Conservation (phyloP, 805 yeast species). For the Ogataea pilisensis region DNA sequence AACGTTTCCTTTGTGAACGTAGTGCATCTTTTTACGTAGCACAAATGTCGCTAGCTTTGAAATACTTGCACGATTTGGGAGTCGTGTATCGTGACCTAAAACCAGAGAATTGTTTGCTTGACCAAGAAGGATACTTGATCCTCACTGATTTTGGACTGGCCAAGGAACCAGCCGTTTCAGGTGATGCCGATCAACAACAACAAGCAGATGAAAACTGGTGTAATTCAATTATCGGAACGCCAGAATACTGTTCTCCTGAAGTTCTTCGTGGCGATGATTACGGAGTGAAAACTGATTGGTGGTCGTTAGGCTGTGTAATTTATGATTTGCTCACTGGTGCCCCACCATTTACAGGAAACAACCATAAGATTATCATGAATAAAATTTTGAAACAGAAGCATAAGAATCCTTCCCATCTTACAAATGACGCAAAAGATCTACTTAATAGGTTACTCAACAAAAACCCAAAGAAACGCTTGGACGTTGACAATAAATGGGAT, state of each 20-base stretch:
- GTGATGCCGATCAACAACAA: slow-evolving; percentile 14
- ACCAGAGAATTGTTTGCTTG: slow-evolving; percentile 83
- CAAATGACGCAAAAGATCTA: slow-evolving; percentile 73
- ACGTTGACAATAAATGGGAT: slow-evolving; percentile 50
- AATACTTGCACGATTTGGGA: slow-evolving; percentile 71
- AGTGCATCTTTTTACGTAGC: slow-evolving; percentile 73
- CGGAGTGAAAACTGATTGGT: slow-evolving; percentile 79
- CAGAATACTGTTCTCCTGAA: slow-evolving; percentile 88
- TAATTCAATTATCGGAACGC: slow-evolving; percentile 66
- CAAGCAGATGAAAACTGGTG: slow-evolving; percentile 38
- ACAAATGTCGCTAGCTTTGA: slow-evolving; percentile 72
- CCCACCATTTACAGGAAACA: slow-evolving; percentile 84
- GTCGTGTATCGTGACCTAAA: slow-evolving; percentile 83
- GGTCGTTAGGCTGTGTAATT: slow-evolving; percentile 81
- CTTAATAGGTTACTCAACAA: slow-evolving; percentile 61
- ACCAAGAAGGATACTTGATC: slow-evolving; percentile 69
- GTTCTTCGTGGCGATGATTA: slow-evolving; percentile 72
- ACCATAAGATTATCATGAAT: slow-evolving; percentile 65
- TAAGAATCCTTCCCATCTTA: slow-evolving; percentile 64
- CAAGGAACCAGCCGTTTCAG: slow-evolving; percentile 35
- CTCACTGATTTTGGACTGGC: slow-evolving; percentile 84
- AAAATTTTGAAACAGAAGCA: slow-evolving; percentile 65
- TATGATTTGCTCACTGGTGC: slow-evolving; percentile 77
- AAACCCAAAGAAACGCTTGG: slow-evolving; percentile 57
- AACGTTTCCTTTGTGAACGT: slow-evolving; percentile 46